phyloP scores from a whole-genome alignment of 2,329 filamentous ascomycete species.

The Talaromyces marneffei region DNA sequence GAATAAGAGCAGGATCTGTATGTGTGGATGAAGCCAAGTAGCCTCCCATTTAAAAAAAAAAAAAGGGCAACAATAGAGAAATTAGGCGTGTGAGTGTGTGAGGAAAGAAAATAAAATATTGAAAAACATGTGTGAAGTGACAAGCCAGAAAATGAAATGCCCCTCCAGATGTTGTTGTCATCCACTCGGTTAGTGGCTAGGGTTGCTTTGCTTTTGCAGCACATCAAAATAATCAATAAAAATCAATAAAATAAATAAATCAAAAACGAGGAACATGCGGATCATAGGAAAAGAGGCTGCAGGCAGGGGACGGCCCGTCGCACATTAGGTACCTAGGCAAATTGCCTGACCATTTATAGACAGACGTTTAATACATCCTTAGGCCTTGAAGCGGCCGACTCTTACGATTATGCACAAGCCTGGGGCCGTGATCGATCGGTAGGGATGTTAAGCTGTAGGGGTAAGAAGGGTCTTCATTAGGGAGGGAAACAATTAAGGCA shows the following conservation, averaged over 20 bases:
- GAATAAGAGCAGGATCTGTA: background rate
- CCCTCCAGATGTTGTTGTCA: slow-evolving; percentile 30
- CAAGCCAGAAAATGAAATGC: slow-evolving; percentile 28
- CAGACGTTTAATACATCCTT: slow-evolving; percentile 31
- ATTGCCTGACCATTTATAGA: slow-evolving; percentile 29
- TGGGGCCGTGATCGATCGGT: slow-evolving; percentile 9
- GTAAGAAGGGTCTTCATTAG: background rate
- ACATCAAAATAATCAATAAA: background rate
- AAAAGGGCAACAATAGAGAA: background rate
- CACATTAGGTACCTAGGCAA: slow-evolving; percentile 26
- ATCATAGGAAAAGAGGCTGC: slow-evolving; percentile 37
- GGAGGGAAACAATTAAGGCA: background rate
- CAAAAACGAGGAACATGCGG: slow-evolving; percentile 33
- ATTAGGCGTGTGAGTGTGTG: background rate
- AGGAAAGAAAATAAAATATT: slow-evolving; percentile 1
- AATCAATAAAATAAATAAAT: slow-evolving; percentile 23
- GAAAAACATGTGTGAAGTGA: slow-evolving; percentile 29
- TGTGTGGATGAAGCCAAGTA: slow-evolving; percentile 8
- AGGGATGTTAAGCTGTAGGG: slow-evolving; percentile 2
- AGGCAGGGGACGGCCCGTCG: slow-evolving; percentile 42
- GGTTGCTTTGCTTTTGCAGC: slow-evolving; percentile 2
- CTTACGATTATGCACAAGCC: slow-evolving; percentile 5
- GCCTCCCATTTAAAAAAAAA: background rate
- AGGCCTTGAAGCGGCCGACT: slow-evolving; percentile 17
- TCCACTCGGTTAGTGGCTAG: slow-evolving; percentile 22